Conservation (phyloP, 169 alveolate species). For the Plasmodium yoelii region DNA sequence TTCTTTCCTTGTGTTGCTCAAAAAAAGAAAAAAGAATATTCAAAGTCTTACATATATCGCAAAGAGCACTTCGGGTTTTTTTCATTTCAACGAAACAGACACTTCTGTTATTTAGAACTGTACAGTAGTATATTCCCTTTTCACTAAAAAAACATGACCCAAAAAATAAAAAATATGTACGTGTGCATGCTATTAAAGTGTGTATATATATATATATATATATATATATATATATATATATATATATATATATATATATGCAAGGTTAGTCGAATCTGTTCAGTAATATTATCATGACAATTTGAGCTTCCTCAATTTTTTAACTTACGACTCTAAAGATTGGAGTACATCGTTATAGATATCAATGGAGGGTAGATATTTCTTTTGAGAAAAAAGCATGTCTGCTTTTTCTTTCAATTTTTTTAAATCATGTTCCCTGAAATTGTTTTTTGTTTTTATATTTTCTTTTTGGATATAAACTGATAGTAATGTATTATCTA, state of each 20-base stretch:
- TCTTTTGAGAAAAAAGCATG: slow-evolving; percentile 22
- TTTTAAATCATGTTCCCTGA: not conserved
- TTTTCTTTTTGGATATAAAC: slow-evolving; percentile 34
- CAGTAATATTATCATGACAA: not conserved
- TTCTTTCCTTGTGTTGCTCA: slow-evolving; percentile 30
- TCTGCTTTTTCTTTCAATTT: slow-evolving; percentile 44
- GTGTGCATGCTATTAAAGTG: not conserved
- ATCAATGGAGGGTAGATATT: slow-evolving; percentile 12
- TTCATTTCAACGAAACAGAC: slow-evolving; percentile 57
- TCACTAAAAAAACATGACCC: slow-evolving; percentile 14
- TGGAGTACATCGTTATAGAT: slow-evolving; percentile 16
- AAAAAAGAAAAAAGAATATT: slow-evolving; percentile 23
- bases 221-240: no score
- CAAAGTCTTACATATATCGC: slow-evolving; percentile 30
- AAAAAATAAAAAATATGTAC: not conserved
- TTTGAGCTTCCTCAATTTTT: not conserved
- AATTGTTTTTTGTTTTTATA: not conserved
- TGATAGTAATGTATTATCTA: not conserved
- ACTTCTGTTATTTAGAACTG: slow-evolving; percentile 52
- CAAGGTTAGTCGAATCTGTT: not conserved
- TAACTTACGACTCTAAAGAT: slow-evolving; percentile 10
- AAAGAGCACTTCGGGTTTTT: slow-evolving; percentile 34
- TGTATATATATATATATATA: no score
- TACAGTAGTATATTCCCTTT: slow-evolving; percentile 30
- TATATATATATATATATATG: no score